Base-by-base conservation (phyloP, 2,329 filamentous ascomycete species). In the Ophiostoma novo-ulmi region DNA sequence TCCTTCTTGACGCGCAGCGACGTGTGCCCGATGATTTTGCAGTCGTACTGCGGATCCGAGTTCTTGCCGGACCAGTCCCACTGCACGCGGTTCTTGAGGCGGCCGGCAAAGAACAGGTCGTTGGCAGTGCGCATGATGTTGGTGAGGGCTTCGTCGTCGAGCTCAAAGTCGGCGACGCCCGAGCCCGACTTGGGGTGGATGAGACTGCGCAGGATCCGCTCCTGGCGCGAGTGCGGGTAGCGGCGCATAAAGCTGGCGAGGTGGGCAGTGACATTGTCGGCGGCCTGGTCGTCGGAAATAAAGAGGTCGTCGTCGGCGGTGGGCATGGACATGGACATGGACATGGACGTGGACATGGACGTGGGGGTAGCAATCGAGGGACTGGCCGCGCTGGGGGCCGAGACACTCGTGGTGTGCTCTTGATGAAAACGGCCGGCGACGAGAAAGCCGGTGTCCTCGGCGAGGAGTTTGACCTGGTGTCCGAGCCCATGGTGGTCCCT, bases 121-220 rank as follows among this genome's bases (percentile, higher is more conserved):
- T 90, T 88, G 63, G 85, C 84, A 10, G 87, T 84, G 13, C 82
- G 84, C 76, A 89, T 86, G 73, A 89, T 87, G 75, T 82, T 83
- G 67, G 82, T 80, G 1, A 89, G 80, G 4, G 85, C 85, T 17
- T 82, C 80, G 74, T 88, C 83, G 78, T 89, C 87, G 41, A 89
- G 82, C 1, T 81, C 79, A 68, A 87, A 85, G 55, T 84, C 81
- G 26, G 80, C 80, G 5, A 80, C 78, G 52, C 84, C 81, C n/a
- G 80, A 80, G 5, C 80, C 78, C 7, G 80, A 79, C 71, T 82
- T 83, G 5, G 83, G 85, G 69, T 81, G 82, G 75, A 89, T 87
- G 68, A 89, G 82, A 36, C 83, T 83, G 72, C 83, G 83, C 26
- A 89, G 80, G 70, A 88, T 88, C 55, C 86, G 83, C 73, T 84